Base-by-base conservation (phyloP, 805 yeast genomes). In the Metschnikowia gruessii region DNA sequence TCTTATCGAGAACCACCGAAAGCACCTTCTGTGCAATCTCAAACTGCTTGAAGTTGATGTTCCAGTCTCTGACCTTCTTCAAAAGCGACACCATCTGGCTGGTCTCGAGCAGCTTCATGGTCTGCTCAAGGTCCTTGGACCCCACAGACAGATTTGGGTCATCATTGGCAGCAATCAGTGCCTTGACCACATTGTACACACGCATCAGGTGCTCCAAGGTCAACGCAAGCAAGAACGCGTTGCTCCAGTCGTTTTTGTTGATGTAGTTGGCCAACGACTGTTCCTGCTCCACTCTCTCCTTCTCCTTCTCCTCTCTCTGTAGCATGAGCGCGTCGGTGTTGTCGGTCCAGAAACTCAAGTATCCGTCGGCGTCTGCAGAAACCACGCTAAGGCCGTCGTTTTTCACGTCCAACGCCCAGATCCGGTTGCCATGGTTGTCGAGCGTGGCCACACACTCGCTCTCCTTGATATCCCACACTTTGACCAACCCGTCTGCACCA, bases 351-450 rank as follows among this genome's bases (percentile, higher is more conserved):
- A 88, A 73, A 42, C 88, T 85, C 54, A 94, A 79, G 21, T 88
- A 83, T 45, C 97, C 96, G 65, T 94, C 98, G 1, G 97, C 97
- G 65, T 94, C 98, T 0, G 97, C 98, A 48, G 87, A 80, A 0
- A 88, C 79, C 48, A 94, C 75, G 48, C 77, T 76, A 15, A 76
- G 77, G 21, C 95, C 92, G 56, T 83, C 86, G 30, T 80, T 68
- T 50, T 80, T 75, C 1, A 77, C 70, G 46, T 85, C 81, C 44
- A 94, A 65, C 0, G 97, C 87, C 99, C 99, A 94, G 41, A 94
- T 88, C 68, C 96, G 82, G 64, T 92, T 94, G 50, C 83, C 88
- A 62, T 94, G 99, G 57, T 83, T 83, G 66, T 92, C 98, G 40
- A 91, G 74, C 0, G 98, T 92, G 48, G 83, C 81, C 17, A 85